Base-by-base conservation (phyloP, 768 basidiomycete species). In the Leccinum aurantiacum region DNA sequence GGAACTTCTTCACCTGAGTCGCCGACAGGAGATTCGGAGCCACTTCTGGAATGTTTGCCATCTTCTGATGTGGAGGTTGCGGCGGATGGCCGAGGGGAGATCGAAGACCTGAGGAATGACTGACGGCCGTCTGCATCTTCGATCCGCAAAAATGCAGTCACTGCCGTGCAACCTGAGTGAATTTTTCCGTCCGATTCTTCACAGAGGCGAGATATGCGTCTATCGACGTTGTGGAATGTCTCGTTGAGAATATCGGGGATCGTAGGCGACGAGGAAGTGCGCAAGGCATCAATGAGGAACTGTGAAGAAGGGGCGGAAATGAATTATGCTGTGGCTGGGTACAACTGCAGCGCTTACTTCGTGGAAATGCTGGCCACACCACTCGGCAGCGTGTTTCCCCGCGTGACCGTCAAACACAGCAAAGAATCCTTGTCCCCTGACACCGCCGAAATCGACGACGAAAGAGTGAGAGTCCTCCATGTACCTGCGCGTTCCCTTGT, bases 391-490 rank as follows among this genome's bases (percentile, higher is more conserved):
- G 68, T 98, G 93, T 73, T 96, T 98, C 17, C 97, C 97, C 1
- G 97, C 97, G 72, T 99, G 97, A 3, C 97, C 97, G 67, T 99
- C 97, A 68, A 98, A 99, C 49, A 99, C 87, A 6, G 96, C 96
- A 73, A 96, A 98, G 80, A 97, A 98, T 8, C 95, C 97, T 72
- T 99, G 97, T 0, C 97, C 97, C 48, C 89, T 85, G 19, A 98
- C 80, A 37, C 87, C 85, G 38, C 87, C 94, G 73, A 91, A 99
- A 72, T 98, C 95, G 62, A 95, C 90, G 60, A 98, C 87, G 69
- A 98, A 97, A 24, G 94, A 93, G 73, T 98, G 95, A 7, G 93
- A 86, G 72, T 98, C 97, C 75, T 98, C 97, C 97, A 98, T 98
- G 53, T 90, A 92, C 63, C 96, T 81, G 62, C 97, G 80, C 57